Conservation (phyloP, 2,329 filamentous ascomycete species). For the Ceratocystis lukuohia region DNA sequence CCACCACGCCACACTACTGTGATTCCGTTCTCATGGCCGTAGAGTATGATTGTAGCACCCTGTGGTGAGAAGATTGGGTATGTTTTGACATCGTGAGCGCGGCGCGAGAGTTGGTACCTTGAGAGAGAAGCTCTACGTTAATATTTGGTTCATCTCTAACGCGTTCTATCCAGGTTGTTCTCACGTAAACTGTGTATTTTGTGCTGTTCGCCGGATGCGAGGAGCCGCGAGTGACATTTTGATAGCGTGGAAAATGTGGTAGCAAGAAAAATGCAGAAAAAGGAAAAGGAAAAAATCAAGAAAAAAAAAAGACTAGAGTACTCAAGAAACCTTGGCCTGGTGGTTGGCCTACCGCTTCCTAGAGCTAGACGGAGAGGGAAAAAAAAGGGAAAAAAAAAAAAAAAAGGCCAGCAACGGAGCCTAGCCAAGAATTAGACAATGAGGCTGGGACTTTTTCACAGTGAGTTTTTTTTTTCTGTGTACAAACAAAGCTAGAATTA, state of each 20-base stretch:
- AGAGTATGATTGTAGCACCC: slow-evolving; percentile 48
- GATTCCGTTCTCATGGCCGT: slow-evolving; percentile 50
- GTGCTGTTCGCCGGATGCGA: slow-evolving; percentile 35
- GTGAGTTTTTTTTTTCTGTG: neutral
- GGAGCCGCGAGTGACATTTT: slow-evolving; percentile 29
- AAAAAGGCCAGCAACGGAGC: neutral
- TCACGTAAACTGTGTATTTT: slow-evolving; percentile 38
- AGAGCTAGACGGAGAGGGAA: neutral
- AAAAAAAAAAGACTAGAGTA: no score
- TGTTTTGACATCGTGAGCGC: slow-evolving; percentile 45
- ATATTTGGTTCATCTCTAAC: neutral
- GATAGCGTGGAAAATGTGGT: neutral
- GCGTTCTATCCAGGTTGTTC: slow-evolving; percentile 17
- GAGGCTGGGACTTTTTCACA: neutral
- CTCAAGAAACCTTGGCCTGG: neutral
- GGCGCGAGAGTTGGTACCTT: slow-evolving; percentile 47
- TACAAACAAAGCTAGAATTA: neutral
- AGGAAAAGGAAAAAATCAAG: no score
- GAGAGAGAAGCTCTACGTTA: slow-evolving; percentile 8
- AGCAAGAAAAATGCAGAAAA: neutral
- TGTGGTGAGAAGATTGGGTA: slow-evolving; percentile 51
- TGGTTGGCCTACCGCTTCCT: neutral
- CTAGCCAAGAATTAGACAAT: neutral
- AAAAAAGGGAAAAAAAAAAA: neutral
- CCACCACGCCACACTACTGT: slow-evolving; percentile 51